Evolutionary conservation across 1,284 basidiomycete species (phyloP).

Genomic region (Ustilago sp.): DNA sequence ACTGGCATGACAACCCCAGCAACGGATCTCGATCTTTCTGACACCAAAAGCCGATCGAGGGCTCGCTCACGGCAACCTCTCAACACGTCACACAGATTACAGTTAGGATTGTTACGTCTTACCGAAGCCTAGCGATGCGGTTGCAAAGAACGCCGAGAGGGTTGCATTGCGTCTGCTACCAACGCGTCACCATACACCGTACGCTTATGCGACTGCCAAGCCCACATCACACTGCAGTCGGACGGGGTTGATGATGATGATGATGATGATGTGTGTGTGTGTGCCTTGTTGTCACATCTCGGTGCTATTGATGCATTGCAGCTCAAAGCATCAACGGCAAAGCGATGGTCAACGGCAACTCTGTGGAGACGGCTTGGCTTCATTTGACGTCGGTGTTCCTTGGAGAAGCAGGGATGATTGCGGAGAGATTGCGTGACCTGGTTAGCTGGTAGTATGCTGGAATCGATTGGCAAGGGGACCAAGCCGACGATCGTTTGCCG

Average conservation of each 20-base stretch:
- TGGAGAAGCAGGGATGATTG: neutral
- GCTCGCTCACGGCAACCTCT: neutral
- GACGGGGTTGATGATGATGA: no score
- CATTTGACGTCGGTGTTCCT: neutral
- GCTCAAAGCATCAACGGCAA: no score
- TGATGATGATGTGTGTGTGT: no score
- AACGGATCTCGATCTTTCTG: no score
- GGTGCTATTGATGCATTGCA: no score
- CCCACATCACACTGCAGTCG: neutral
- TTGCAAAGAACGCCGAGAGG: neutral
- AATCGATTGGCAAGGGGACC: no score
- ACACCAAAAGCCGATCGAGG: no score
- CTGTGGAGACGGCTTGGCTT: neutral
- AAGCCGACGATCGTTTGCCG: no score
- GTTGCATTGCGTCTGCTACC: neutral
- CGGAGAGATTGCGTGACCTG: neutral
- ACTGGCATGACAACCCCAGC: no score
- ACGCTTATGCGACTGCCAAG: neutral
- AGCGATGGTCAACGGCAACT: neutral
- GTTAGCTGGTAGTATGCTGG: neutral
- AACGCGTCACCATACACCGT: neutral
- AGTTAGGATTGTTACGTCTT: slow-evolving; percentile 1
- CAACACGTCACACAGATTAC: neutral
- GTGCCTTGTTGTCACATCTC: no score
- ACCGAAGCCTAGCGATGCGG: neutral